Evolutionary conservation across 2,329 filamentous ascomycete species (phyloP).

Genomic region (Nemania diffusa): DNA sequence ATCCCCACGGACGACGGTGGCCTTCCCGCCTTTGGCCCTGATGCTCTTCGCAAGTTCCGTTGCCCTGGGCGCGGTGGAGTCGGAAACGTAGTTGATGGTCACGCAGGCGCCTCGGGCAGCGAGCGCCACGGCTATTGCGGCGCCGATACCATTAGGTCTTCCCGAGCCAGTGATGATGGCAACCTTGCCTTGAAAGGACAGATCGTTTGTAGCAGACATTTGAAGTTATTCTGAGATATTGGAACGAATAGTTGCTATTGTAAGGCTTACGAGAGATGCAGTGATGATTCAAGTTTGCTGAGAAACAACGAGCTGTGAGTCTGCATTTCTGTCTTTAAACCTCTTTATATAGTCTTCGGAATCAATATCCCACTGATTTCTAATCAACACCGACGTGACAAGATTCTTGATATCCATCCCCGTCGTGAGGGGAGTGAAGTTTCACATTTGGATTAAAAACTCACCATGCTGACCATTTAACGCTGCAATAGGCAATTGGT

Average conservation of each 20-base stretch:
- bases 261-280: slow-evolving; percentile 21
- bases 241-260: slow-evolving; percentile 17
- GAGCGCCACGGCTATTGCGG: slow-evolving; percentile 54
- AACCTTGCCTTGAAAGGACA: slow-evolving; percentile 49
- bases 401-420: slow-evolving; percentile 14
- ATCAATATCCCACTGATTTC: slow-evolving; percentile 14
- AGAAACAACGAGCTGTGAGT: slow-evolving; percentile 22
- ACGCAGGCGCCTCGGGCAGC: slow-evolving; percentile 56
- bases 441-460: too few species aligned
- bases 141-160: slow-evolving; percentile 57
- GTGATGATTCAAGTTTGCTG: slow-evolving; percentile 23
- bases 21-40: slow-evolving; percentile 42
- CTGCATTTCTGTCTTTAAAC: slow-evolving; percentile 17
- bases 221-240: slow-evolving; percentile 21
- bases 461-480: too few species aligned
- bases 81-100: slow-evolving; percentile 54
- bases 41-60: slow-evolving; percentile 46
- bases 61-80: slow-evolving; percentile 47
- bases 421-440: not conserved
- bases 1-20: slow-evolving; percentile 38
- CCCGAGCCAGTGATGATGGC: slow-evolving; percentile 60
- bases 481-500: too few species aligned
- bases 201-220: slow-evolving; percentile 39
- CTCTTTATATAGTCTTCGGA: slow-evolving; percentile 27
- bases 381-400: slow-evolving; percentile 16